Percentiles rank a stretch among this genome's conserved stretches.
phyloP scores from a whole-genome alignment of 208 protist species.

The Trichomonas gallinae region DNA sequence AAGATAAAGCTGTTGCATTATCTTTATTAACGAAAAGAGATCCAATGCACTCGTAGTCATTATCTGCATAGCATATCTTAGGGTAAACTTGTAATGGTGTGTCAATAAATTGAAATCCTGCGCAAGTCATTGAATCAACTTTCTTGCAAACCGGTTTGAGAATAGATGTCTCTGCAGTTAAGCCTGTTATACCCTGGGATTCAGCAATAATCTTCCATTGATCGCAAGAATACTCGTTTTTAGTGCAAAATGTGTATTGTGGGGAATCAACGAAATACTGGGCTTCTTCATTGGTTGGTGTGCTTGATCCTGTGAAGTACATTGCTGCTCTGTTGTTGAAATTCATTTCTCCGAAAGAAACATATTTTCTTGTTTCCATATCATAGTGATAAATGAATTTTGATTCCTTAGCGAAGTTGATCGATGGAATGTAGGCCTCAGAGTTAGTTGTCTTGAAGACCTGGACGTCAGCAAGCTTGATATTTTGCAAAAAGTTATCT shows the following conservation, averaged over 20 bases:
- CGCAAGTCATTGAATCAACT: background rate
- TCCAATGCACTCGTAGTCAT: background rate
- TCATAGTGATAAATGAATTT: background rate
- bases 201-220: background rate
- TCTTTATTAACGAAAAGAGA: too few species aligned
- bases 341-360: background rate
- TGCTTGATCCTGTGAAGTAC: background rate
- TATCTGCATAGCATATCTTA: background rate
- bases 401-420: background rate
- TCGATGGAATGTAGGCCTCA: background rate
- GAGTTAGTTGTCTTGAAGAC: background rate
- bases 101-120: background rate
- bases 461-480: background rate
- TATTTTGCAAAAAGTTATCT: background rate
- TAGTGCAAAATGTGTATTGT: background rate
- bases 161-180: background rate
- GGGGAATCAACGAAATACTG: background rate
- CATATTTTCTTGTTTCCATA: background rate
- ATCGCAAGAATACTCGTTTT: background rate
- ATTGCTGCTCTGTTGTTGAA: background rate
- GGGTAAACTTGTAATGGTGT: background rate
- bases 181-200: background rate
- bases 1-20: too few species aligned
- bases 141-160: background rate
- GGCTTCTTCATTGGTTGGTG: background rate